phyloP scores from a whole-genome alignment of 2,329 filamentous ascomycete genomes.

The Remersonia thermophila region DNA sequence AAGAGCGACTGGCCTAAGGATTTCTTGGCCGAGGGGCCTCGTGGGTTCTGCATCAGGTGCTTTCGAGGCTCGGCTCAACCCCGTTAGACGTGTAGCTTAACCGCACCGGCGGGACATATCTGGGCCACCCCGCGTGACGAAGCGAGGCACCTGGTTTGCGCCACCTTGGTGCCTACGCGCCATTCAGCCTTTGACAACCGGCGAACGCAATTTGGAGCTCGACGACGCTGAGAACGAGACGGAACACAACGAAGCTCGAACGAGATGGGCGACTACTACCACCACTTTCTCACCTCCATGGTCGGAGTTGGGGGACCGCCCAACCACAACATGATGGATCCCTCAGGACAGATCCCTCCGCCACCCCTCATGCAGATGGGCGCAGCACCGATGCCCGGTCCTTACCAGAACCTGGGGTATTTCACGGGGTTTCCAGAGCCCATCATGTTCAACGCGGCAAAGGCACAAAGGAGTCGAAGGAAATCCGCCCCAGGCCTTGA shows the following conservation, averaged over 20 bases:
- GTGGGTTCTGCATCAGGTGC: too few species aligned
- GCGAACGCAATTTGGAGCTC: too few species aligned
- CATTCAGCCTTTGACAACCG: neutral
- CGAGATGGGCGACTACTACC: conserved; percentile 44
- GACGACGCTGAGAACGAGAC: neutral
- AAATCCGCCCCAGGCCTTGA: conserved; percentile 44
- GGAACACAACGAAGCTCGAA: conserved; percentile 1
- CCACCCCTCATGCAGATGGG: conserved; percentile 21
- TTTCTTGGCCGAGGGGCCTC: too few species aligned
- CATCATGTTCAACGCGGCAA: conserved; percentile 34
- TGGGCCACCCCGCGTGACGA: too few species aligned
- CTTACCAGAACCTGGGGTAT: conserved; percentile 37
- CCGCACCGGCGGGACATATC: too few species aligned
- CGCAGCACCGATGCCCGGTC: conserved; percentile 25
- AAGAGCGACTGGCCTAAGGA: too few species aligned
- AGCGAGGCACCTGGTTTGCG: too few species aligned
- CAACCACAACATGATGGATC: conserved; percentile 28
- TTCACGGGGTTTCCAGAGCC: conserved; percentile 39
- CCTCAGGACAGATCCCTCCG: conserved; percentile 25
- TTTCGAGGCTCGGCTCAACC: too few species aligned
- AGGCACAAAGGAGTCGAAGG: conserved; percentile 36
- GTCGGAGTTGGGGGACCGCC: conserved; percentile 30
- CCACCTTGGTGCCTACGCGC: neutral
- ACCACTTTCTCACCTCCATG: conserved; percentile 42
- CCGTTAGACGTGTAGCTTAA: neutral